phyloP scores from a whole-genome alignment of 108 stramenopile species.

The Conticribra weissflogii region DNA sequence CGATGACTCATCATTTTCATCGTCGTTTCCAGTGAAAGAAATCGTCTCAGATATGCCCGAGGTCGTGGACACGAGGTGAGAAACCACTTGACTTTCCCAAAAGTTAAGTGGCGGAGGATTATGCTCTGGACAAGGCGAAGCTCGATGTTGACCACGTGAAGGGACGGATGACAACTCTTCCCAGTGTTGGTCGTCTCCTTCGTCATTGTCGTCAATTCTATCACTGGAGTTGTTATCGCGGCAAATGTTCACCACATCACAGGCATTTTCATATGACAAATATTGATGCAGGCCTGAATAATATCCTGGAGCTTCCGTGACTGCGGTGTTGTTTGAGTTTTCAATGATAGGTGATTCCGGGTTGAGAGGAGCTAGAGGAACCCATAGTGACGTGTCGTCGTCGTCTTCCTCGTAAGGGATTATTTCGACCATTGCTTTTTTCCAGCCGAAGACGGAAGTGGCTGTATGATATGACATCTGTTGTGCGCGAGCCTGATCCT shows the following conservation, averaged over 20 bases:
- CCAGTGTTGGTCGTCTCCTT: conserved; percentile 23
- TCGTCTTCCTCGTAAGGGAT: conserved; percentile 39
- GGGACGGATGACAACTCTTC: conserved; percentile 15
- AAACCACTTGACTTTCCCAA: conserved; percentile 11
- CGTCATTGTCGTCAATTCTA: conserved; percentile 2
- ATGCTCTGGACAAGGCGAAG: not conserved
- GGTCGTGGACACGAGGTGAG: conserved; percentile 22
- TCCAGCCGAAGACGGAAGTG: too few species aligned
- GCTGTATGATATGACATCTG: too few species aligned
- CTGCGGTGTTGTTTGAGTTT: too few species aligned
- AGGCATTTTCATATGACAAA: not conserved
- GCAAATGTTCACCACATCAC: not conserved
- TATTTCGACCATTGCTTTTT: conserved; percentile 43
- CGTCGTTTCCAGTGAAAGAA: not conserved
- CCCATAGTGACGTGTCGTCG: conserved; percentile 31
- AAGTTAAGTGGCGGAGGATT: not conserved
- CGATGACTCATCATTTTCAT: conserved; percentile 20
- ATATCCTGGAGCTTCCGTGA: too few species aligned
- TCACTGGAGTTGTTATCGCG: not conserved
- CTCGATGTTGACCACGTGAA: not conserved
- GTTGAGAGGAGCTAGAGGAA: conserved; percentile 24
- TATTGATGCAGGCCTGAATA: not conserved
- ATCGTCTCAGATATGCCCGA: conserved; percentile 1
- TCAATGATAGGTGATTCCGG: too few species aligned
- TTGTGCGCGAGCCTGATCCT: too few species aligned